phyloP scores from a whole-genome alignment of 352 stramenopile species.

The Phytopythium aichiense region DNA sequence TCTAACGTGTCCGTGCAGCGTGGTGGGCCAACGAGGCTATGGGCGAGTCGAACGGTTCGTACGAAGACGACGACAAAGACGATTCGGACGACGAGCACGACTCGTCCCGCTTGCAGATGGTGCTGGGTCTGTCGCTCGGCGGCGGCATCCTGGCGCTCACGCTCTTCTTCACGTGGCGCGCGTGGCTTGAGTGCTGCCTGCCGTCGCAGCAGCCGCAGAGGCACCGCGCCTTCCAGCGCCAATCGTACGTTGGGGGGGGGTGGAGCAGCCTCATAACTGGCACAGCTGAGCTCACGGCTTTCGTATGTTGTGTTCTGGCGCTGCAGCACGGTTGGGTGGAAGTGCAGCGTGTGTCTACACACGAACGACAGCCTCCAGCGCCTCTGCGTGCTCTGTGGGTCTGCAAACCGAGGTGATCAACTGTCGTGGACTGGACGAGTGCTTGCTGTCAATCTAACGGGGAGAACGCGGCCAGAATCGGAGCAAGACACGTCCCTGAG shows the following conservation, averaged over 20 bases:
- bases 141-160: constrained; percentile 30
- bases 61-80: not conserved
- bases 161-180: constrained; percentile 44
- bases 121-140: constrained; percentile 31
- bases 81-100: constrained; percentile 11
- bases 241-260: constrained; percentile 23
- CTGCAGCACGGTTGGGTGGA: constrained; percentile 38
- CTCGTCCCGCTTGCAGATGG: constrained; percentile 17
- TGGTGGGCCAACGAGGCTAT: constrained; percentile 5
- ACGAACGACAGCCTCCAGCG: constrained; percentile 42
- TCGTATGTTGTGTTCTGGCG: constrained; percentile 1
- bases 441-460: not conserved
- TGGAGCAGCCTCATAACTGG: not conserved
- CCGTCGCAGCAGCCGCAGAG: constrained; percentile 23
- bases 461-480: not conserved
- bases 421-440: too few relatives aligned
- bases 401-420: constrained; percentile 26
- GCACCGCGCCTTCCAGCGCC: constrained; percentile 44
- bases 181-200: constrained; percentile 44
- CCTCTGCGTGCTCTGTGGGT: constrained; percentile 52
- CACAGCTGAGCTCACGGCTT: constrained; percentile 1
- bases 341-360: constrained; percentile 52
- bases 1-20: too few relatives aligned
- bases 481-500: not conserved
- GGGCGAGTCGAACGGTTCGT: not conserved